A percentile compares a stretch with the other conserved stretches of the same genome.
These are phyloP conservation scores for Leptographium procerum DNA, from an alignment of 2,329 filamentous ascomycete species.

Conservation along the genomic window DNA sequence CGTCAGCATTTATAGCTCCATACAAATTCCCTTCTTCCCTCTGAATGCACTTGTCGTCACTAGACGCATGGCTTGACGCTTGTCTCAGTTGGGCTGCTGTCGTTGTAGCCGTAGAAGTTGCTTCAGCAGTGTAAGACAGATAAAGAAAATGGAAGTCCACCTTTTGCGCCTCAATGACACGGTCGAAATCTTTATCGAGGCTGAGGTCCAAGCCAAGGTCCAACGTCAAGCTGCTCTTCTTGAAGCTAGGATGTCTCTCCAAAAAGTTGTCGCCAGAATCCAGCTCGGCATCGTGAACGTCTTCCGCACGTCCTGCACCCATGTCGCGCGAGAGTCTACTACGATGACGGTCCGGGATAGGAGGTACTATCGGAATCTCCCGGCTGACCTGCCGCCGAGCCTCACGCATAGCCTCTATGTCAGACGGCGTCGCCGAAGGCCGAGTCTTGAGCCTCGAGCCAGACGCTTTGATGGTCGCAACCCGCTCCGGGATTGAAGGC, in stretches of 20 bases:
- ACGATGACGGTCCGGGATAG: conserved; percentile 50
- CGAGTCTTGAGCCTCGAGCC: conserved; percentile 82
- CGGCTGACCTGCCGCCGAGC: conserved; percentile 75
- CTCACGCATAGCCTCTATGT: conserved; percentile 75
- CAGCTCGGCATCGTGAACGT: conserved; percentile 13
- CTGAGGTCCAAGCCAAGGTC: conserved; percentile 76
- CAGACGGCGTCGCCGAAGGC: conserved; percentile 75
- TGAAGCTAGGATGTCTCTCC: conserved; percentile 60
- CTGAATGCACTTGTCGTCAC: conserved; percentile 1
- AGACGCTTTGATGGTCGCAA: conserved; percentile 81
- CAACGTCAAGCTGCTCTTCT: conserved; percentile 72
- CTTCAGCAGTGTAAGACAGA: not conserved
- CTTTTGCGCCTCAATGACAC: conserved; percentile 95
- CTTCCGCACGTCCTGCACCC: conserved; percentile 18
- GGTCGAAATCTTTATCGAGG: conserved; percentile 84
- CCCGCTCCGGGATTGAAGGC: conserved; percentile 62
- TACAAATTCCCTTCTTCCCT: conserved; percentile 9
- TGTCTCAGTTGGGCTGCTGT: conserved; percentile 25
- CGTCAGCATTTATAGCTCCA: conserved; percentile 47
- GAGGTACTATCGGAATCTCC: conserved; percentile 49
- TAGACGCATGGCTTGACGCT: conserved; percentile 25
- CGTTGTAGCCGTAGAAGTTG: too few relatives aligned
- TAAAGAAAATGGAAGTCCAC: conserved; percentile 45
- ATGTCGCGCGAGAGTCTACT: conserved; percentile 41
- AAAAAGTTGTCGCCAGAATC: conserved; percentile 30